Evolutionary conservation across 495 filamentous ascomycete genomes (phyloP).

Genomic region (Xylaria flabelliformis): DNA sequence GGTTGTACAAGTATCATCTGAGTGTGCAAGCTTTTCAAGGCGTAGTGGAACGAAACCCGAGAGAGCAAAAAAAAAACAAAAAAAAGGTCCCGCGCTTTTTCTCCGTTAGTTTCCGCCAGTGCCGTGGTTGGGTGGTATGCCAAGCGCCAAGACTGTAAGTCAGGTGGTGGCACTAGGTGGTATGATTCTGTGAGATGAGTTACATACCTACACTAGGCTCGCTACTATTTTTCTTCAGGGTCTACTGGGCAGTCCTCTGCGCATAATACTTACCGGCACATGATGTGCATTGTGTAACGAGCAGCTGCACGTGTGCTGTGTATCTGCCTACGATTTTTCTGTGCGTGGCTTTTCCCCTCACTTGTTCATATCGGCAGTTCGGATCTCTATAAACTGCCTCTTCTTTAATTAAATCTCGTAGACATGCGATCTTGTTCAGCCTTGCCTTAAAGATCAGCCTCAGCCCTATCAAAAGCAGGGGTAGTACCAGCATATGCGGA

Average conservation of each 20-base stretch:
- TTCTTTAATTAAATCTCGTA: not conserved
- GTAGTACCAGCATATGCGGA: not conserved
- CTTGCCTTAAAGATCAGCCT: slow-evolving; percentile 3
- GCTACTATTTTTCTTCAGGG: not conserved
- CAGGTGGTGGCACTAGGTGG: not conserved
- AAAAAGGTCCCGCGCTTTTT: not conserved
- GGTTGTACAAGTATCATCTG: not conserved
- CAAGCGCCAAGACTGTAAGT: not conserved
- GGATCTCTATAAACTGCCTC: not conserved
- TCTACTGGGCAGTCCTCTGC: not conserved
- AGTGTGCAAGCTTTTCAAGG: not conserved
- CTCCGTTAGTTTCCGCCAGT: slow-evolving; percentile 1
- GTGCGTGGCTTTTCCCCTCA: not conserved
- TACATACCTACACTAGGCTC: no score
- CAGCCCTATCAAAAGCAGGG: slow-evolving; percentile 11
- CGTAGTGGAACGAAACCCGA: not conserved
- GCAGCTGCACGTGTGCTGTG: not conserved
- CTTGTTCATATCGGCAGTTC: not conserved
- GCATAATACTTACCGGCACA: not conserved
- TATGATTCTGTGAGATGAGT: not conserved
- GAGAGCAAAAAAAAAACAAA: not conserved
- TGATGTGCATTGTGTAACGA: not conserved
- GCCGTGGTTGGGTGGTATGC: slow-evolving; percentile 7
- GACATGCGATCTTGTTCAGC: not conserved
- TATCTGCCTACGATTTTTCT: not conserved